Evolutionary conservation across 306 rosid species (phyloP), one percentile per base, ranked within the genome.

Genomic region (Trifolium subterraneum): DNA sequence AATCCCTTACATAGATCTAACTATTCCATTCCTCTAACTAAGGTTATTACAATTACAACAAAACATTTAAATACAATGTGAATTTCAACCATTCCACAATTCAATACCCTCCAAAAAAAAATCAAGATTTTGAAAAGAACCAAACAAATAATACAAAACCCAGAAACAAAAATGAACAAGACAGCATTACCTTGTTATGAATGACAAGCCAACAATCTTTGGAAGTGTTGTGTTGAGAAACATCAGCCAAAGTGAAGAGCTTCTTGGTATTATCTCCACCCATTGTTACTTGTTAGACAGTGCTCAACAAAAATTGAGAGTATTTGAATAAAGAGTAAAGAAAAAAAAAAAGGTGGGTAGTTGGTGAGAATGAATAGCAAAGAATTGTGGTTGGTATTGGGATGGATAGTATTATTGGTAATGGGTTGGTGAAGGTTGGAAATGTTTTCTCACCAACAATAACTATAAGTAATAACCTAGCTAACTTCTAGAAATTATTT

Each of bases 181-280:
- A 10, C 5, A 22, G 15, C 64, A 65, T 25, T 73, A 92, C 99
- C 97, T 88, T 94, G 82, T 88, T 89, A 18, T 78, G 84, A 51
- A 94, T 87, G 68, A 94, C 79, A 65, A 94, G 83, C 97, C 97
- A 94, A 81, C 99, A 94, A 64, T 90, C 95, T 22, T 84, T 82
- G 77, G 81, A 51, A 73, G 23, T 59, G 72, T 82, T 88, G 81
- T 90, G 96, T 13, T 61, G 36, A 42, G 95, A 71, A 68, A 87
- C 92, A 59, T 90, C 92, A n/a, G 90, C 84, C 72, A 91, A 81
- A 81, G 87, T 79, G 82, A 45, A 92, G 4, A 87, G 7, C 50
- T 44, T 69, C 82, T 86, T 84, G 75, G 78, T 82, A 64, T 76
- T 44, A 10, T 68, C 88, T n/a, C 78, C 89, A 33, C 84, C 88